phyloP scores from a whole-genome alignment of 805 yeast species.

The Suhomyces prunicola region DNA sequence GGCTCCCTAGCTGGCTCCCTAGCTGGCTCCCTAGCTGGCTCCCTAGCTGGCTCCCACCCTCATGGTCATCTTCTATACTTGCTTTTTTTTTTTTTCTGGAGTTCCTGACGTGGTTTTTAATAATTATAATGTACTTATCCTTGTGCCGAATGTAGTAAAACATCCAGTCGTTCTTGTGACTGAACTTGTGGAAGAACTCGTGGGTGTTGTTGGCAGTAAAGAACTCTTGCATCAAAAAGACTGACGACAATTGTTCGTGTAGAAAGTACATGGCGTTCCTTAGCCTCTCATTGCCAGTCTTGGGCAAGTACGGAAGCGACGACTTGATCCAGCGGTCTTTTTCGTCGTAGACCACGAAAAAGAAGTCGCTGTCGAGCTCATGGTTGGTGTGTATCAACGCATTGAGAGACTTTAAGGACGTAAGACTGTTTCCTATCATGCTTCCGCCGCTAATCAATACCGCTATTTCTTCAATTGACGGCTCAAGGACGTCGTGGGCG shows the following conservation, averaged over 20 bases:
- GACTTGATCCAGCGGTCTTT: conserved; percentile 24
- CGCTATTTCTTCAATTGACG: conserved; percentile 22
- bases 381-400: conserved; percentile 5
- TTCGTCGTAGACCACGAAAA: conserved; percentile 33
- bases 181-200: conserved; percentile 42
- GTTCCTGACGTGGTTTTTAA: conserved; percentile 31
- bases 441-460: conserved; percentile 14
- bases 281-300: not conserved
- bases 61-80: conserved; percentile 2
- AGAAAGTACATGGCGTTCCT: conserved; percentile 31
- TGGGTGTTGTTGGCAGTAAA: conserved; percentile 19
- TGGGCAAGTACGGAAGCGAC: conserved; percentile 37
- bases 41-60: conserved; percentile 27
- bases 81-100: conserved; percentile 10
- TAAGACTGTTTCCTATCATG: conserved; percentile 24
- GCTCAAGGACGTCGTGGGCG: conserved; percentile 12
- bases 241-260: conserved; percentile 36
- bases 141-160: conserved; percentile 34
- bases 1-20: conserved; percentile 18
- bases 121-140: conserved; percentile 29
- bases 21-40: conserved; percentile 21
- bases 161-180: conserved; percentile 40
- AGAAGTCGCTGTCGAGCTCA: conserved; percentile 33
- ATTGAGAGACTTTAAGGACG: conserved; percentile 26
- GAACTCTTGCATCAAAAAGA: conserved; percentile 26